Conservation (phyloP, 2,329 filamentous ascomycete genomes). For the Fusarium sp. region DNA sequence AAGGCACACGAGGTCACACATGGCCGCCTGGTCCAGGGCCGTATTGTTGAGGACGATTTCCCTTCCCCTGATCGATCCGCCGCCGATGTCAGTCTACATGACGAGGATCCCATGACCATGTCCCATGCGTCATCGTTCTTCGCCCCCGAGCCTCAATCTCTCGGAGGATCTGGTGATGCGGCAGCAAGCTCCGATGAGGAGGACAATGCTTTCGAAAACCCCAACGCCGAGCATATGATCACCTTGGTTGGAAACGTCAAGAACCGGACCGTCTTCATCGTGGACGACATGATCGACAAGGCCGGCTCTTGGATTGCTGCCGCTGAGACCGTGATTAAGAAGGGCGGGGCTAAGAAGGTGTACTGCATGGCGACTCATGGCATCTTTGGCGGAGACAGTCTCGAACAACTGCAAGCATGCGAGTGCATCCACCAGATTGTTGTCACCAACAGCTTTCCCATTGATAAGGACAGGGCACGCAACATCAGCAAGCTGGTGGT, state of each 20-base stretch:
- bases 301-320: conserved; percentile 96
- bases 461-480: conserved; percentile 77
- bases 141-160: conserved; percentile 71
- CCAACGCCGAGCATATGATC: conserved; percentile 90
- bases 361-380: conserved; percentile 98
- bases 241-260: conserved; percentile 96
- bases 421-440: conserved; percentile 94
- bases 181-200: conserved; percentile 90
- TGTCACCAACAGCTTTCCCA: conserved; percentile 97
- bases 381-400: conserved; percentile 88
- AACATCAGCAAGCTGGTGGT: conserved; percentile 86
- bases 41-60: conserved; percentile 94
- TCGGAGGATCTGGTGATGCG: conserved; percentile 87
- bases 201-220: conserved; percentile 85
- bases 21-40: conserved; percentile 89
- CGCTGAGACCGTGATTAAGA: conserved; percentile 95
- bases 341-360: conserved; percentile 89
- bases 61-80: conserved; percentile 80
- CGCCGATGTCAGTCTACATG: conserved; percentile 70
- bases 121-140: conserved; percentile 85
- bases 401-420: conserved; percentile 91
- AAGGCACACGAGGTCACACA: conserved; percentile 91
- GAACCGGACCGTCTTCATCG: conserved; percentile 88
- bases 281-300: conserved; percentile 99
- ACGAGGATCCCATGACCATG: conserved; percentile 85